These are phyloP conservation scores for Hymenochaete sp. DNA, from an alignment of 1,284 basidiomycete species.

Conservation along the genomic window DNA sequence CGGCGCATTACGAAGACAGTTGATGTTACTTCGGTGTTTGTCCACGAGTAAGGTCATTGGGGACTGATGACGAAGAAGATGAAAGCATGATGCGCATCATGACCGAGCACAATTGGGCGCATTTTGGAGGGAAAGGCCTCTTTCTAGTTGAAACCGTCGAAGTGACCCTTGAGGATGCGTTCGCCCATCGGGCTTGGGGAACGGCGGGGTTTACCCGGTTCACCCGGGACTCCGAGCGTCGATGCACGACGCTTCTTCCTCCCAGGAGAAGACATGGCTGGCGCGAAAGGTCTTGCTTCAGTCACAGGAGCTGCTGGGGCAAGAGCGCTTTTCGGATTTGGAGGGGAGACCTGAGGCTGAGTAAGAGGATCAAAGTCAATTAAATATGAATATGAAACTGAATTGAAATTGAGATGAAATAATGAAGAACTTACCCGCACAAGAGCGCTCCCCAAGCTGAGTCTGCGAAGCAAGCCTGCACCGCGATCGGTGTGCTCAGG, in stretches of 20 bases:
- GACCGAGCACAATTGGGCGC: too few relatives aligned
- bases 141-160: slow-evolving; percentile 51
- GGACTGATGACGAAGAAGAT: too few relatives aligned
- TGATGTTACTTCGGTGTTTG: too few relatives aligned
- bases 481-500: slow-evolving; percentile 44
- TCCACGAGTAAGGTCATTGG: too few relatives aligned
- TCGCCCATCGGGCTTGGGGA: slow-evolving; percentile 82
- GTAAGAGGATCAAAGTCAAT: neutral
- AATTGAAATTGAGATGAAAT: slow-evolving; percentile 22
- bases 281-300: slow-evolving; percentile 18
- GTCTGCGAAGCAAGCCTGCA: slow-evolving; percentile 55
- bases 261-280: slow-evolving; percentile 23
- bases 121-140: neutral
- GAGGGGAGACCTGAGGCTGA: slow-evolving; percentile 12
- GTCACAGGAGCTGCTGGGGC: slow-evolving; percentile 22
- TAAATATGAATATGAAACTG: slow-evolving; percentile 1
- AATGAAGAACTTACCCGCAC: slow-evolving; percentile 38
- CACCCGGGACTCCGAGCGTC: slow-evolving; percentile 37
- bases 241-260: slow-evolving; percentile 49
- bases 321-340: slow-evolving; percentile 1
- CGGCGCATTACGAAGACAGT: too few relatives aligned
- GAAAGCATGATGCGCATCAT: too few relatives aligned
- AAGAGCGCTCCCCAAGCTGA: slow-evolving; percentile 57
- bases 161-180: slow-evolving; percentile 74
- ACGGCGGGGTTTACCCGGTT: slow-evolving; percentile 39